phyloP scores from a whole-genome alignment of 176 grass and related monocot genomes.

The Dendrocalamus sinicus region DNA sequence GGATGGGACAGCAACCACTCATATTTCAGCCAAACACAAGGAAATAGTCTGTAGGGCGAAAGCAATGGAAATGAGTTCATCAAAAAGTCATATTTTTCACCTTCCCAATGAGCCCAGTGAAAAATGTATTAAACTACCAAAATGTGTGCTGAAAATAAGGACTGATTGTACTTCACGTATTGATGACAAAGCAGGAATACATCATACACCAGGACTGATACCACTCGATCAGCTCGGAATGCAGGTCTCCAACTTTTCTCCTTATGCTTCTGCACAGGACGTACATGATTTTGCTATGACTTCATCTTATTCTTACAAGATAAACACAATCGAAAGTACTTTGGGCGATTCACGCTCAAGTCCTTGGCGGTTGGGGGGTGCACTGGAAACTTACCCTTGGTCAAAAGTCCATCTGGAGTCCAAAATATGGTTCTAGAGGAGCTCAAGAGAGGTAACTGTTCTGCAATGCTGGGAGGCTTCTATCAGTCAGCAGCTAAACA shows the following conservation, averaged over 20 bases:
- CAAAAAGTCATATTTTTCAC: conserved; percentile 41
- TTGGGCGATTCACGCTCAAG: conserved; percentile 14
- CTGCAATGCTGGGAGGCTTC: conserved; percentile 11
- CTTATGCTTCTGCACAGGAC: conserved; percentile 47
- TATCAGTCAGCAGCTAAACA: conserved; percentile 38
- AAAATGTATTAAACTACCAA: conserved; percentile 47
- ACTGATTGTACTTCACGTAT: conserved; percentile 37
- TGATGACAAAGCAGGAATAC: conserved; percentile 29
- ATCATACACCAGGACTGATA: conserved; percentile 40
- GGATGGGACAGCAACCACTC: conserved; percentile 37
- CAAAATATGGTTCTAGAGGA: conserved; percentile 44
- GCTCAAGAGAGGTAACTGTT: conserved; percentile 25
- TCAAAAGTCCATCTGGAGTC: conserved; percentile 44
- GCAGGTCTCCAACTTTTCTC: conserved; percentile 41
- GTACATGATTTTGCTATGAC: conserved; percentile 34
- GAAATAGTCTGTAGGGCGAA: conserved; percentile 45
- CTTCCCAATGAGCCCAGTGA: neutral
- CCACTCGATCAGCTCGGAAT: conserved; percentile 39
- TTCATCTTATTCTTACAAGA: conserved; percentile 39
- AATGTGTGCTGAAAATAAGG: conserved; percentile 80
- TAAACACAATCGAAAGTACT: conserved; percentile 37
- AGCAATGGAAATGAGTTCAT: conserved; percentile 44
- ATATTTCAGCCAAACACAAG: conserved; percentile 46
- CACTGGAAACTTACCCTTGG: conserved; percentile 19
- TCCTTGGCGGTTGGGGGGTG: conserved; percentile 25